Percentiles rank a stretch among this genome's conserved stretches.
These are phyloP conservation scores for Xenoacremonium recifei DNA, from an alignment of 2,329 filamentous ascomycete genomes.

Conservation along the genomic window DNA sequence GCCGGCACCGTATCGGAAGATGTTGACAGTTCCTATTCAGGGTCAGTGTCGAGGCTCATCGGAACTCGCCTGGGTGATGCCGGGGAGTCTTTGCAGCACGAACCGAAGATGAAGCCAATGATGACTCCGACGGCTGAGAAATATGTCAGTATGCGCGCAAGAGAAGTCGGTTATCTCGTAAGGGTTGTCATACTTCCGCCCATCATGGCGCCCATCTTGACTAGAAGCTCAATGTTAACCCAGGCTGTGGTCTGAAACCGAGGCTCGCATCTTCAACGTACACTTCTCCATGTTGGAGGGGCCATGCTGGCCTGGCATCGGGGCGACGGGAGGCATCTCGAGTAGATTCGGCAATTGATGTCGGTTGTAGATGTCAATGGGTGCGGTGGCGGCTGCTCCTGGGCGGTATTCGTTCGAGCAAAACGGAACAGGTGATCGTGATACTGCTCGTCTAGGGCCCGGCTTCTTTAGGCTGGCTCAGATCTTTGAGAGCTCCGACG, in stretches of 20 bases:
- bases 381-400: too few relatives aligned
- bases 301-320: conserved; percentile 43
- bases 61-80: too few relatives aligned
- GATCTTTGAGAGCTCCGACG: conserved; percentile 7
- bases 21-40: conserved; percentile 78
- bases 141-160: conserved; percentile 29
- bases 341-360: too few relatives aligned
- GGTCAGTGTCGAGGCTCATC: conserved; percentile 14
- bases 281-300: conserved; percentile 56
- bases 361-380: too few relatives aligned
- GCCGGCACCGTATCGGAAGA: conserved; percentile 91
- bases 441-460: too few relatives aligned
- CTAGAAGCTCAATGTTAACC: conserved; percentile 23
- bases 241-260: conserved; percentile 5
- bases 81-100: conserved; percentile 26
- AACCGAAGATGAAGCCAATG: conserved; percentile 98
- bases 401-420: too few relatives aligned
- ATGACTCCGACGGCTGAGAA: conserved; percentile 82
- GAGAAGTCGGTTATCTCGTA: not conserved
- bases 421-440: conserved; percentile 1
- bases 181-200: conserved; percentile 77
- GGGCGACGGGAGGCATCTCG: conserved; percentile 42
- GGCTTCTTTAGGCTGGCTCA: conserved; percentile 8
- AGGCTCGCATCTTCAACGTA: conserved; percentile 29
- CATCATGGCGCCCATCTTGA: conserved; percentile 98